phyloP scores from a whole-genome alignment of 805 yeast species.

The Metschnikowia koreensis region DNA sequence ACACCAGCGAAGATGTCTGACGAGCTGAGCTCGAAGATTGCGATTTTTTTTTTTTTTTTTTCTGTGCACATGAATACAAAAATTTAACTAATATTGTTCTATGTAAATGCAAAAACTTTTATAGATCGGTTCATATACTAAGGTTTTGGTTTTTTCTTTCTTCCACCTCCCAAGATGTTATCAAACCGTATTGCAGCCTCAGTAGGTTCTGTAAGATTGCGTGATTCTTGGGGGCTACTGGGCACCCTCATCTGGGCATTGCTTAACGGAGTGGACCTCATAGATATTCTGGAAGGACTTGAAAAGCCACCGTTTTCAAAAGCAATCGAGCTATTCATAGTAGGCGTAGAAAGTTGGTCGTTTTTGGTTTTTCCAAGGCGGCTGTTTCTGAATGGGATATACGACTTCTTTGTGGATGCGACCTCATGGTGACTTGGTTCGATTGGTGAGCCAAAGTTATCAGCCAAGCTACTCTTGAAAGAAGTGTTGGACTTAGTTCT shows the following conservation, averaged over 20 bases:
- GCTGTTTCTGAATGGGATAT: conserved; percentile 41
- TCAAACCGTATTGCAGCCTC: conserved; percentile 16
- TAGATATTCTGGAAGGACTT: conserved; percentile 8
- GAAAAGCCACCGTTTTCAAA: conserved; percentile 10
- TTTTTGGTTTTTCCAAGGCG: conserved; percentile 22
- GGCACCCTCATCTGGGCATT: conserved; percentile 8
- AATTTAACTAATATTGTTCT: too few species aligned
- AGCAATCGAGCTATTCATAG: conserved; percentile 6
- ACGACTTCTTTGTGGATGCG: conserved; percentile 29
- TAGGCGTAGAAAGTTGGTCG: conserved; percentile 17
- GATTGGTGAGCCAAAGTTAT: conserved; percentile 43
- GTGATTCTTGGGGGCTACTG: conserved; percentile 15
- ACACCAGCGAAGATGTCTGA: conserved; percentile 2
- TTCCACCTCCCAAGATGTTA: conserved; percentile 15
- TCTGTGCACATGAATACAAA: too few species aligned
- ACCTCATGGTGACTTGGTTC: conserved; percentile 16
- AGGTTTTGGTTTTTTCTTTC: conserved; percentile 11
- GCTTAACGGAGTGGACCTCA: conserved; percentile 10
- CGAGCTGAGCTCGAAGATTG: neutral
- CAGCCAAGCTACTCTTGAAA: conserved; percentile 73
- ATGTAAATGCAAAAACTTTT: neutral
- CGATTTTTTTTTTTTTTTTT: neutral
- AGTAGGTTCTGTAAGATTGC: conserved; percentile 10
- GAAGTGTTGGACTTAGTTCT: conserved; percentile 74
- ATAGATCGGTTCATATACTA: neutral